Percentiles rank a stretch among this genome's conserved stretches.
Conservation (phyloP, 352 stramenopile species). For the Pythium periplocum region DNA sequence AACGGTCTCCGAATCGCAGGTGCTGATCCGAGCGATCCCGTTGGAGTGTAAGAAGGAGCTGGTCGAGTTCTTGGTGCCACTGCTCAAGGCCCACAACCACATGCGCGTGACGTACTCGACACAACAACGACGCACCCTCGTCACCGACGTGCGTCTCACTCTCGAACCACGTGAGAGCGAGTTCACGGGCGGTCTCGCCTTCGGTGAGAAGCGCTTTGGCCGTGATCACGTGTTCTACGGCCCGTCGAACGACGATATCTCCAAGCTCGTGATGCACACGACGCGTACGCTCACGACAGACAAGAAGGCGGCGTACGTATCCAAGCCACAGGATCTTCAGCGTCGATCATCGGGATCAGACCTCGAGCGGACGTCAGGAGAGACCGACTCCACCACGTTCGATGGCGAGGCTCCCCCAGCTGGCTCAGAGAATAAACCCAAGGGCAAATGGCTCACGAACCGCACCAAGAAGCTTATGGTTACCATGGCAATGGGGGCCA, state of each 20-base stretch:
- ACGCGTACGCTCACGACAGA: slow-evolving; percentile 39
- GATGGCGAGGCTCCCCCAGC: slow-evolving; percentile 2
- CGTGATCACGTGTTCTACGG: slow-evolving; percentile 67
- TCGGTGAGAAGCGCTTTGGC: slow-evolving; percentile 59
- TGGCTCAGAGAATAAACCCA: background rate
- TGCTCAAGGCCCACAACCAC: slow-evolving; percentile 67
- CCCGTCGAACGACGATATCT: slow-evolving; percentile 53
- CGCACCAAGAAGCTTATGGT: slow-evolving; percentile 61
- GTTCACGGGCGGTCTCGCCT: slow-evolving; percentile 43
- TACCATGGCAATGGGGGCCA: slow-evolving; percentile 62
- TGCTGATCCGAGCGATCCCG: slow-evolving; percentile 55
- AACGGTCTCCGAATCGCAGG: slow-evolving; percentile 54
- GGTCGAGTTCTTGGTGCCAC: slow-evolving; percentile 51
- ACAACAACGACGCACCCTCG: slow-evolving; percentile 64
- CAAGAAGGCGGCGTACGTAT: slow-evolving; percentile 70
- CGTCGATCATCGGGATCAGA: slow-evolving; percentile 20
- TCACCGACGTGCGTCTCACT: slow-evolving; percentile 73
- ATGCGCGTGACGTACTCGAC: slow-evolving; percentile 65
- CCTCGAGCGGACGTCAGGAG: slow-evolving; percentile 19
- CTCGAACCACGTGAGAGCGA: slow-evolving; percentile 68
- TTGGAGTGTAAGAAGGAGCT: slow-evolving; percentile 52
- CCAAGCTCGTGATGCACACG: slow-evolving; percentile 67
- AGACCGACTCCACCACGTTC: slow-evolving; percentile 5
- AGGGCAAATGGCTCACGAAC: slow-evolving; percentile 35
- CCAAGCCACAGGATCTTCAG: slow-evolving; percentile 41